phyloP scores from a whole-genome alignment of 2,329 filamentous ascomycete genomes.

The Davidsoniella australis region DNA sequence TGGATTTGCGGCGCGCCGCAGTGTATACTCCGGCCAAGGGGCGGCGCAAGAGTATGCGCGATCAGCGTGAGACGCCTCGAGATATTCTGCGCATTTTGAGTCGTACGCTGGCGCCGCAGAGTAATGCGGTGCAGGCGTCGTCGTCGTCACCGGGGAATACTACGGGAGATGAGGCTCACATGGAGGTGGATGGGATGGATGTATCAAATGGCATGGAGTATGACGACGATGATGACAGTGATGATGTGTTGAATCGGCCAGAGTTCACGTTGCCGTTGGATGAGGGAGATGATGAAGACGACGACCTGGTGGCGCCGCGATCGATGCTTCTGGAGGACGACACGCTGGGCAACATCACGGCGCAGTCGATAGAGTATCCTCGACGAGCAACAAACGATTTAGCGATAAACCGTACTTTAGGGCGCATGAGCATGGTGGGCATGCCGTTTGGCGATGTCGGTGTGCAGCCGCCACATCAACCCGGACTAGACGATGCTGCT shows the following conservation, averaged over 20 bases:
- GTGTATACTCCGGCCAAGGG: constrained; percentile 43
- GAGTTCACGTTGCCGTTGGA: constrained; percentile 38
- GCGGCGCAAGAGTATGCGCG: constrained; percentile 38
- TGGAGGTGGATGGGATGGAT: constrained; percentile 15
- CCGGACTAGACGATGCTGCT: constrained; percentile 25
- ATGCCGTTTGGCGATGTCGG: constrained; percentile 37
- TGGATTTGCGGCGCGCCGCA: constrained; percentile 41
- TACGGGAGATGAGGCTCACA: constrained; percentile 16
- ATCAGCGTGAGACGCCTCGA: constrained; percentile 38
- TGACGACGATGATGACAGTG: constrained; percentile 24
- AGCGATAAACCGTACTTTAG: constrained; percentile 25
- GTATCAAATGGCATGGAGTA: constrained; percentile 14
- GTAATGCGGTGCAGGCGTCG: constrained; percentile 28
- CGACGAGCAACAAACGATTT: constrained; percentile 33
- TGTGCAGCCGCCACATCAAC: constrained; percentile 15
- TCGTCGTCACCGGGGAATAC: constrained; percentile 24
- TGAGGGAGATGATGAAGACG: constrained; percentile 30
- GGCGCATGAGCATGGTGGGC: constrained; percentile 37
- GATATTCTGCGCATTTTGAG: constrained; percentile 37
- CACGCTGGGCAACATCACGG: constrained; percentile 33
- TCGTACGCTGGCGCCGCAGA: constrained; percentile 33
- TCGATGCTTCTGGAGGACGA: constrained; percentile 40
- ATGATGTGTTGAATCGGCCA: constrained; percentile 33
- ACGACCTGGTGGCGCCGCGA: constrained; percentile 34
- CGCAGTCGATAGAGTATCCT: constrained; percentile 42